phyloP scores from a whole-genome alignment of 331 rosid species.

The Erythrophleum ivorense region DNA sequence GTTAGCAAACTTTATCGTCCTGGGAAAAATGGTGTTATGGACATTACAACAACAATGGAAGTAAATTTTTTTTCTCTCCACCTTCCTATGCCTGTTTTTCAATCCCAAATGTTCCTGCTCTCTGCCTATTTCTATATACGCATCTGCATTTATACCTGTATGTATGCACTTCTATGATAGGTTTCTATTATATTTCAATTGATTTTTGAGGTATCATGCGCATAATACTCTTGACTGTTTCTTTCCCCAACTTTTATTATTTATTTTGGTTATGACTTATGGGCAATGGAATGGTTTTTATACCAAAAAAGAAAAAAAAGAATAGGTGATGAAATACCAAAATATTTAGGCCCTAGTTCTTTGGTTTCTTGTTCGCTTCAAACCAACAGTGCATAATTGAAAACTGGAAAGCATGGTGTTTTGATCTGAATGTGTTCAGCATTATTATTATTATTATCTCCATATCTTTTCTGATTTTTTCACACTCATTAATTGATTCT shows the following conservation, averaged over 20 bases:
- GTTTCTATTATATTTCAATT: background rate
- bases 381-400: background rate
- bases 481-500: background rate
- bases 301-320: no score
- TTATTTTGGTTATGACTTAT: background rate
- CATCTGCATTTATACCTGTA: background rate
- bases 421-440: background rate
- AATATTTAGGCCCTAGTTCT: background rate
- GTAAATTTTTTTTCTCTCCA: constrained; percentile 48
- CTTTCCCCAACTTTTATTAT: background rate
- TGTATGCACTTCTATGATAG: background rate
- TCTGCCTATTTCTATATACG: no score
- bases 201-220: background rate
- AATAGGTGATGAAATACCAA: background rate
- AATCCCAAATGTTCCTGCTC: no score
- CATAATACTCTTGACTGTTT: background rate
- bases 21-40: constrained; percentile 60
- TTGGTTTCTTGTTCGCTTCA: background rate
- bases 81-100: background rate
- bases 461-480: background rate
- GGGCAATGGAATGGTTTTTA: background rate
- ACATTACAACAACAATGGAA: constrained; percentile 67
- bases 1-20: constrained; percentile 80
- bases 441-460: background rate
- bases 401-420: background rate